phyloP scores from a whole-genome alignment of 495 filamentous ascomycete species.

The Neurospora hispaniola region DNA sequence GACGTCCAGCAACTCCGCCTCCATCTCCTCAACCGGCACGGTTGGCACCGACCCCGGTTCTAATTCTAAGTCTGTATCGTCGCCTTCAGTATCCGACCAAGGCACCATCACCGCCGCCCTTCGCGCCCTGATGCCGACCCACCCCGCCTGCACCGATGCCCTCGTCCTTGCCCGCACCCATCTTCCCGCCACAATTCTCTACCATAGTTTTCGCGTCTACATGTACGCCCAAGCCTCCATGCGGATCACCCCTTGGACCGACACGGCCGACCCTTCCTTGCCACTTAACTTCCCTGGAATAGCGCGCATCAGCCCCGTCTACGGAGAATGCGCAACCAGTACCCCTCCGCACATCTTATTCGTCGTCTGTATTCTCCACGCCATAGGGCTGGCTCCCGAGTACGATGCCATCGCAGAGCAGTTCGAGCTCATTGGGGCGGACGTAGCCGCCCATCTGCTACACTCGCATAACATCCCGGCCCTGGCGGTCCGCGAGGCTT shows the following conservation, averaged over 20 bases:
- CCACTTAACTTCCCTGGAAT: background rate
- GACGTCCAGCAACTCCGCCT: slow-evolving; percentile 1
- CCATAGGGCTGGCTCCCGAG: slow-evolving; percentile 29
- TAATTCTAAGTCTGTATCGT: background rate
- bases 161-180: slow-evolving; percentile 16
- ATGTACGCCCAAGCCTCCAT: slow-evolving; percentile 27
- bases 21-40: background rate
- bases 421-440: slow-evolving; percentile 39
- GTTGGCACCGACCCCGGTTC: background rate
- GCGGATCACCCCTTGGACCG: slow-evolving; percentile 1
- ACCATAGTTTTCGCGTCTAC: slow-evolving; percentile 38
- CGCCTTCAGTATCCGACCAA: background rate
- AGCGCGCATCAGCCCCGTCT: slow-evolving; percentile 1
- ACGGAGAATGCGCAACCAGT: slow-evolving; percentile 2
- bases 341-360: slow-evolving; percentile 20
- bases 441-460: slow-evolving; percentile 28
- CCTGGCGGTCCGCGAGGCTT: slow-evolving; percentile 27
- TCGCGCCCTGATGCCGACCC: slow-evolving; percentile 14
- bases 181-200: slow-evolving; percentile 31
- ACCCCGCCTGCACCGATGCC: slow-evolving; percentile 21
- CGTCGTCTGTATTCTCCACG: slow-evolving; percentile 36
- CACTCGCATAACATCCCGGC: slow-evolving; percentile 15
- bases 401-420: slow-evolving; percentile 27
- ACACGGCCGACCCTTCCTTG: background rate
- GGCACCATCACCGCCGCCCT: slow-evolving; percentile 17